These are phyloP conservation scores for Phytopythium sindhum DNA, from an alignment of 352 stramenopile genomes.

Conservation along the genomic window DNA sequence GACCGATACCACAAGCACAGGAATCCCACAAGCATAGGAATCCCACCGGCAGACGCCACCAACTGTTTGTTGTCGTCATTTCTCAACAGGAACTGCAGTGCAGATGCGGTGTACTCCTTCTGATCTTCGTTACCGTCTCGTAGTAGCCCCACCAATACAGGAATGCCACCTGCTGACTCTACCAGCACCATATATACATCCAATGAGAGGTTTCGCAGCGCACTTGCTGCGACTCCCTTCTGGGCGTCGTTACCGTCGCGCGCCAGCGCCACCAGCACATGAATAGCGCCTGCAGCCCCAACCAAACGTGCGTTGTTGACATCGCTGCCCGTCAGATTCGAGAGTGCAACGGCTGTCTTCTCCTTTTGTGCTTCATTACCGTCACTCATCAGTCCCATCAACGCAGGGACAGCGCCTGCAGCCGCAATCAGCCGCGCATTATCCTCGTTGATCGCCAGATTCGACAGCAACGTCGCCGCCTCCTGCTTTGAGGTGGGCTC, in stretches of 20 bases:
- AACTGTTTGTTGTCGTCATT: not conserved
- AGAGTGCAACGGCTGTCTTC: too few species aligned
- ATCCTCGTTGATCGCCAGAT: not conserved
- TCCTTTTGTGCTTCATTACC: too few species aligned
- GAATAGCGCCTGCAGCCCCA: too few species aligned
- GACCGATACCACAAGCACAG: too few species aligned
- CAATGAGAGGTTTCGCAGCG: not conserved
- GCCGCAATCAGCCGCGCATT: not conserved
- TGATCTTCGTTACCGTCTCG: not conserved
- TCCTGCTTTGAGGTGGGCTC: not conserved
- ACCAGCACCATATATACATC: not conserved
- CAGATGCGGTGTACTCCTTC: not conserved
- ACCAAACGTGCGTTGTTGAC: too few species aligned
- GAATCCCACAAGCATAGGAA: not conserved
- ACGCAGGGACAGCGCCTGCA: not conserved
- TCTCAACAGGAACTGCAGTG: not conserved
- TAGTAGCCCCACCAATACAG: not conserved
- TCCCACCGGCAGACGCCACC: not conserved
- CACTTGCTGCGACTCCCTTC: not conserved
- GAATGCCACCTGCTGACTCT: too few species aligned
- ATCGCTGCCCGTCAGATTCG: too few species aligned
- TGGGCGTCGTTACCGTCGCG: not conserved
- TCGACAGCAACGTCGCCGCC: not conserved
- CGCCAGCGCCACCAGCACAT: too few species aligned
- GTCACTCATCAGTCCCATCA: too few species aligned